Base-by-base conservation (phyloP, 768 basidiomycete species). In the Termitomyces sp. region DNA sequence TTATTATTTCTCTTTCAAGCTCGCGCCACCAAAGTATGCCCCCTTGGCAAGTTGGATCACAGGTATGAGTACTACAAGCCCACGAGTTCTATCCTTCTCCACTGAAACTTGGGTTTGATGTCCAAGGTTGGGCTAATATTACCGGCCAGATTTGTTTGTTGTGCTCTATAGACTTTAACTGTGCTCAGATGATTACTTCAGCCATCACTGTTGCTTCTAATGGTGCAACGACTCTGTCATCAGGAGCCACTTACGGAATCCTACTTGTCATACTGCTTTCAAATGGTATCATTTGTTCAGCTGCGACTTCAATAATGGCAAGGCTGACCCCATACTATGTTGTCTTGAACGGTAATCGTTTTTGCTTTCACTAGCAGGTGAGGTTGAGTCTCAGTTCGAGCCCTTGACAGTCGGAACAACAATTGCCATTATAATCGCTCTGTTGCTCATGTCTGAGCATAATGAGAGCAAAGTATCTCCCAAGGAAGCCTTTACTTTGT, bases 131-230 rank as follows among this genome's bases (percentile, higher is more conserved):
- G 87, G 86, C 87, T 14, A 89, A 89, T 63, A 79, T 89, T 46
- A 88, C 87, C 13, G 88, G 88, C 30, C 87, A 77, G 59, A 67
- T 76, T 16, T 79, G 86, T 1, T 79, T 89, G 7, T 87, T 90
- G 48, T 88, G 86, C 66, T 87, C 85, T 8, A 90, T 90, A 55
- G 88, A 89, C 67, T 89, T 83, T 60, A 88, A 86, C 20, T 89
- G 87, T 61, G 88, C 88, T 7, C 86, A 89, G 70, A 89, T 89
- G 88, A 88, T 89, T 58, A 81, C 87, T 13, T 86, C 85, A 10
- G 88, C 86, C 1, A 81, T 90, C 46, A 77, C 82, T 10, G 86
- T 89, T 1, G 74, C 75, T 40, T 80, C 85, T 5, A 75, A 86
- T 62, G 86, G 84, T 14, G 69, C 73, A 13, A 72, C 76, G 26